Evolutionary conservation across 108 stramenopile species (phyloP).

Genomic region (Fistulifera pelliculosa): DNA sequence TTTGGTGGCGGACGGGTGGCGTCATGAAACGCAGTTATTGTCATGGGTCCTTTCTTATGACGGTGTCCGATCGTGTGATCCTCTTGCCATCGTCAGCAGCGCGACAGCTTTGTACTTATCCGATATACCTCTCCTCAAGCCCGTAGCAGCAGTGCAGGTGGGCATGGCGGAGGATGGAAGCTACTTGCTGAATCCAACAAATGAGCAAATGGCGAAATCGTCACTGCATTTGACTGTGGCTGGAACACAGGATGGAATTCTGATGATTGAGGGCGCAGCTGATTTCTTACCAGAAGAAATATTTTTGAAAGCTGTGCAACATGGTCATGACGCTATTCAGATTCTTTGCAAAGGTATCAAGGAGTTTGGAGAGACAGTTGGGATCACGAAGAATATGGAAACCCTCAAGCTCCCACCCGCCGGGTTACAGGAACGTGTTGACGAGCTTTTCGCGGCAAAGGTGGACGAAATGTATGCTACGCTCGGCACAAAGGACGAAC

Average conservation of each 20-base stretch:
- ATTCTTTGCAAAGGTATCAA: constrained; percentile 65
- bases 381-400: constrained; percentile 50
- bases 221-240: constrained; percentile 67
- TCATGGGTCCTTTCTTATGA: constrained; percentile 88
- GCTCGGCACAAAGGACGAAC: constrained; percentile 44
- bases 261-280: constrained; percentile 94
- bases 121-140: constrained; percentile 60
- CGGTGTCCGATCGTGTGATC: constrained; percentile 54
- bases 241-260: constrained; percentile 81
- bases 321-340: constrained; percentile 77
- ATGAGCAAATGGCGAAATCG: constrained; percentile 56
- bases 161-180: constrained; percentile 38
- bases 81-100: constrained; percentile 64
- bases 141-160: constrained; percentile 78
- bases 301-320: constrained; percentile 76
- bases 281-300: constrained; percentile 81
- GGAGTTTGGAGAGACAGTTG: constrained; percentile 49
- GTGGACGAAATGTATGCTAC: constrained; percentile 30
- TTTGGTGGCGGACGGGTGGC: constrained; percentile 82
- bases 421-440: constrained; percentile 48
- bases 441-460: constrained; percentile 40
- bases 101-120: constrained; percentile 63
- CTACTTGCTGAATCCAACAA: constrained; percentile 65
- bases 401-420: constrained; percentile 32
- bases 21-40: constrained; percentile 90